Conservation (phyloP, 2,329 filamentous ascomycete species). For the Arthrobotrys entomopaga region DNA sequence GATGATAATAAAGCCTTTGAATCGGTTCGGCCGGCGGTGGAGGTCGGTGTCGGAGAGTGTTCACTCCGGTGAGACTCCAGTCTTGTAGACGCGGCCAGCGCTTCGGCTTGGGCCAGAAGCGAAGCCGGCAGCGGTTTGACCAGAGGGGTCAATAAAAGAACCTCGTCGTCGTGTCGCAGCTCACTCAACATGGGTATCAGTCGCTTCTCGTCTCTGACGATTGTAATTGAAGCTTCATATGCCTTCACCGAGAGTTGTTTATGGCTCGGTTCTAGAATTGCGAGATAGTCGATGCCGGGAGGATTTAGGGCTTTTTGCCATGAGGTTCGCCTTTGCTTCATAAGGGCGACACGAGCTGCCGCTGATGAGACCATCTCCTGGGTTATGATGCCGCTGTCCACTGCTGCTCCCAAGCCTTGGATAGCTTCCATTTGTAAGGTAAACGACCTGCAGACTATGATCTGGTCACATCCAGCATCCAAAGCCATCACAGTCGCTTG, state of each 20-base stretch:
- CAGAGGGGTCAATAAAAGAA: slow-evolving; percentile 71
- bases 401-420: slow-evolving; percentile 88
- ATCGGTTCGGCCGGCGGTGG: slow-evolving; percentile 41
- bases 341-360: slow-evolving; percentile 77
- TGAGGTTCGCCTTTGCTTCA: slow-evolving; percentile 88
- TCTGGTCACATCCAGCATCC: slow-evolving; percentile 92
- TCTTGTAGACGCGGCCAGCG: slow-evolving; percentile 18
- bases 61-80: slow-evolving; percentile 57
- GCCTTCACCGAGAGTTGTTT: slow-evolving; percentile 82
- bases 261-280: slow-evolving; percentile 84
- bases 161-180: slow-evolving; percentile 54
- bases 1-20: slow-evolving; percentile 32
- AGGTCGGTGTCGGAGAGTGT: slow-evolving; percentile 65
- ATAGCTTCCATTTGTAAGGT: slow-evolving; percentile 55
- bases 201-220: slow-evolving; percentile 88
- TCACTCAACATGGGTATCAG: slow-evolving; percentile 73
- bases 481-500: slow-evolving; percentile 98
- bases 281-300: slow-evolving; percentile 74
- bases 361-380: slow-evolving; percentile 83
- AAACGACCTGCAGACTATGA: slow-evolving; percentile 75
- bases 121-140: slow-evolving; percentile 63
- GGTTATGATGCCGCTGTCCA: slow-evolving; percentile 89
- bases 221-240: slow-evolving; percentile 91
- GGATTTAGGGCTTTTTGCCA: slow-evolving; percentile 94
- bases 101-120: slow-evolving; percentile 47